These are phyloP conservation scores for Mallotus japonicus DNA, from an alignment of 441 rosid species.

Conservation along the genomic window DNA sequence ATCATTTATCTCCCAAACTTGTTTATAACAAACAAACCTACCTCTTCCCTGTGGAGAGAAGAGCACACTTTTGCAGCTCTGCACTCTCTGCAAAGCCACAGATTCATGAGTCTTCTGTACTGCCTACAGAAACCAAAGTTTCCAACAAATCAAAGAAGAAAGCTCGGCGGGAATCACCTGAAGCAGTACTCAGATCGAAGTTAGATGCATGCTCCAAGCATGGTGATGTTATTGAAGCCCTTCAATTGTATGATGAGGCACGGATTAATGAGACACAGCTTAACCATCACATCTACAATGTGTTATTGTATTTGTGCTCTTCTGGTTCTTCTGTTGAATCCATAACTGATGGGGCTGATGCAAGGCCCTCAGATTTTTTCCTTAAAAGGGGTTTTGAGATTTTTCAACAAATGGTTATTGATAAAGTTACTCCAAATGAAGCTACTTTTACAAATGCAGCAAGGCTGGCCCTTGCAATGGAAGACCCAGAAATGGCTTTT, in stretches of 20 bases:
- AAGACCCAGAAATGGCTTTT: constrained; percentile 88
- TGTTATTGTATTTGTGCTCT: constrained; percentile 68
- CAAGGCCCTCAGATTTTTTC: constrained; percentile 33
- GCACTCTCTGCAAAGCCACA: constrained; percentile 32
- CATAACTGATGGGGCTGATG: constrained; percentile 20
- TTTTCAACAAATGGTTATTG: constrained; percentile 64
- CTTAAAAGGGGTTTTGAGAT: constrained; percentile 75
- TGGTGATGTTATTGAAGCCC: constrained; percentile 65
- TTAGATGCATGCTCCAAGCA: constrained; percentile 66
- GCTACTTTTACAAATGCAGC: constrained; percentile 86
- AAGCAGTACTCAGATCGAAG: constrained; percentile 45
- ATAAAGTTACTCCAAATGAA: constrained; percentile 71
- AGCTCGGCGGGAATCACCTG: constrained; percentile 57
- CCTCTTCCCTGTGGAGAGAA: constrained; percentile 19
- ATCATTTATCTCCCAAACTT: constrained; percentile 5
- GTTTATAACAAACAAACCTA: constrained; percentile 2
- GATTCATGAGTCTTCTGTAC: constrained; percentile 26
- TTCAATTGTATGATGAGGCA: constrained; percentile 76
- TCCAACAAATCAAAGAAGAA: constrained; percentile 50
- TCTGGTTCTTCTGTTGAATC: constrained; percentile 32
- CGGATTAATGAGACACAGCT: constrained; percentile 43
- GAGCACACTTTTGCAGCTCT: constrained; percentile 30
- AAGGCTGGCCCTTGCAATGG: constrained; percentile 69
- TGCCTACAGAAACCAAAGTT: constrained; percentile 5
- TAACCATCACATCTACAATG: constrained; percentile 57